Percentiles rank a stretch among this genome's conserved stretches.
Evolutionary conservation across 1,139 yeast genomes (phyloP).

Genomic region (Meyerozyma smithsonii): DNA sequence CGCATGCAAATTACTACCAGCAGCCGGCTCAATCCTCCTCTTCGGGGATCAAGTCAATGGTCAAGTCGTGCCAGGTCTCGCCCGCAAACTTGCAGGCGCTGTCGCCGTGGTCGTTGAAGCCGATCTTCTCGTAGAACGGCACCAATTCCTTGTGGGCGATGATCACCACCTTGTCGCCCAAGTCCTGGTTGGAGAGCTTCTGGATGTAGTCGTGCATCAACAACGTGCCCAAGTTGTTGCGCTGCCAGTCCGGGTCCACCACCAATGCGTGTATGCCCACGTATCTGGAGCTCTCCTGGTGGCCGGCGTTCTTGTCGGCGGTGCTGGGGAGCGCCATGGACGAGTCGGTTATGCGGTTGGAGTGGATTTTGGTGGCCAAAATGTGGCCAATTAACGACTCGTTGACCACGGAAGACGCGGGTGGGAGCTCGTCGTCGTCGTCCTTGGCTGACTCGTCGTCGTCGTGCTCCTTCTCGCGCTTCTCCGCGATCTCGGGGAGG

Average conservation of each 20-base stretch:
- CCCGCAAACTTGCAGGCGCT: conserved; percentile 60
- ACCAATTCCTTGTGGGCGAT: conserved; percentile 67
- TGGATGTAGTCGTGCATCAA: conserved; percentile 87
- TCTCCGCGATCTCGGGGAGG: conserved; percentile 39
- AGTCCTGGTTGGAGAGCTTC: conserved; percentile 79
- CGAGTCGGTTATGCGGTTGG: conserved; percentile 51
- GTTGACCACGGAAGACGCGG: conserved; percentile 45
- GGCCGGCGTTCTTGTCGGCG: conserved; percentile 49
- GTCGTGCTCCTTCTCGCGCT: conserved; percentile 23
- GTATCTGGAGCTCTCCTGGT: conserved; percentile 65
- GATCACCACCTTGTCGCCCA: conserved; percentile 73
- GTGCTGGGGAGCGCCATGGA: conserved; percentile 60
- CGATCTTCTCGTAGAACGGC: conserved; percentile 76
- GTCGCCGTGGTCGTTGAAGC: conserved; percentile 63
- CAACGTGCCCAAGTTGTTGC: conserved; percentile 76
- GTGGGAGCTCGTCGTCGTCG: conserved; percentile 41
- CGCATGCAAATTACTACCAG: neutral
- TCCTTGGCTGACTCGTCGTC: conserved; percentile 18
- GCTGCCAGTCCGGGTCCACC: conserved; percentile 74
- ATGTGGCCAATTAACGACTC: conserved; percentile 83
- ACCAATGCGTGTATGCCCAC: conserved; percentile 84
- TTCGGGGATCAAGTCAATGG: conserved; percentile 56
- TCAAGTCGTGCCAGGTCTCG: conserved; percentile 62
- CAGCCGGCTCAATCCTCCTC: conserved; percentile 30
- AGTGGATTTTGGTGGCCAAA: conserved; percentile 69